These are phyloP conservation scores for Diaporthe australafricana DNA, from an alignment of 2,329 filamentous ascomycete genomes.

Conservation along the genomic window DNA sequence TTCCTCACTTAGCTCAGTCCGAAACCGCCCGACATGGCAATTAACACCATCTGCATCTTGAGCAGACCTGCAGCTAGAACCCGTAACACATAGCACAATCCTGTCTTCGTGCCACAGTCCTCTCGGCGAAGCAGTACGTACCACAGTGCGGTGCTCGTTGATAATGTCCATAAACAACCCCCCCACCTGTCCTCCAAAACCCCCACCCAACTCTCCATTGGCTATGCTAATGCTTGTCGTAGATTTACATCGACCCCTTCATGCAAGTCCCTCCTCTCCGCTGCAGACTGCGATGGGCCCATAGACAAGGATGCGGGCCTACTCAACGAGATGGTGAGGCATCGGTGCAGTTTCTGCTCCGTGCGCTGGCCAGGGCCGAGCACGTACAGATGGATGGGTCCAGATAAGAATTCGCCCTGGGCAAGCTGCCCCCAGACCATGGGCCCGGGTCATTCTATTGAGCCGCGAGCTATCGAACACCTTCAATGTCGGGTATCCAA, in stretches of 20 bases:
- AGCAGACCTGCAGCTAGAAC: background rate
- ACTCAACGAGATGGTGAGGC: slow-evolving; percentile 22
- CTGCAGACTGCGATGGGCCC: slow-evolving; percentile 33
- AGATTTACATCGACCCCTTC: slow-evolving; percentile 31
- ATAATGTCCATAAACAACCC: background rate
- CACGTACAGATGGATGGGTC: background rate
- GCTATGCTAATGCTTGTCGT: slow-evolving; percentile 32
- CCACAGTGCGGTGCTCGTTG: background rate
- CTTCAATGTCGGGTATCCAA: background rate
- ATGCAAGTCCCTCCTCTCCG: slow-evolving; percentile 29
- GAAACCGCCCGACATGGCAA: slow-evolving; percentile 21
- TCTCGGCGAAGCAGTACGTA: slow-evolving; percentile 1
- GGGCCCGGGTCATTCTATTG: background rate
- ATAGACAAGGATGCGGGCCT: slow-evolving; percentile 24
- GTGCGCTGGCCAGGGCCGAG: slow-evolving; percentile 28
- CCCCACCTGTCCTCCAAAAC: background rate
- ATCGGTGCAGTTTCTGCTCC: slow-evolving; percentile 31
- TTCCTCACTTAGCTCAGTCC: background rate
- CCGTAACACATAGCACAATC: background rate
- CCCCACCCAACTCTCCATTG: slow-evolving; percentile 18
- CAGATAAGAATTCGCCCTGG: background rate
- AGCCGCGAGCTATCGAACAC: background rate
- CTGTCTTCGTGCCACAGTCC: slow-evolving; percentile 2
- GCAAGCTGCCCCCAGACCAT: background rate
- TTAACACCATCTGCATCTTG: slow-evolving; percentile 22